Evolutionary conservation across 2,329 filamentous ascomycete species (phyloP), one percentile per base, ranked within the genome.

Genomic region (Aspergillus chevalieri): DNA sequence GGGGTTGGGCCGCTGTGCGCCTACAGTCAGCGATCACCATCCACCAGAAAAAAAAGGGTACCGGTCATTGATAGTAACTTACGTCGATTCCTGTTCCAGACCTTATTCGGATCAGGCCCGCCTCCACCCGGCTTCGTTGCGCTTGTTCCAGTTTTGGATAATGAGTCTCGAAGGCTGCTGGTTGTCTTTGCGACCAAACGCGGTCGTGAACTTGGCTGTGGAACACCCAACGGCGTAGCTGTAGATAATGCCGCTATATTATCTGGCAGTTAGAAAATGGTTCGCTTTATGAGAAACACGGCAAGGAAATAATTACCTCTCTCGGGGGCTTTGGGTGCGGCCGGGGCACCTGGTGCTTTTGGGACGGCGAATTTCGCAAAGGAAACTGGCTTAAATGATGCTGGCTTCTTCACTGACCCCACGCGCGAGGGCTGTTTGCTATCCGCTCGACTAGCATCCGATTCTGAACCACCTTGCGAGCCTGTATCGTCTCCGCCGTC

Each of bases 41-140:
- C n/a, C 34, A 17, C n/a, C n/a, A 36, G 15, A 17, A 17, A 17
- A 33, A 33, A 36, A 3, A 8, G 3, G 3, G 12, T 17, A 4
- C 9, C 19, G 7, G 21, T 26, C 21, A 10, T n/a, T 34, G 19
- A 12, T 34, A 14, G 26, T 48, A 30, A 59, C 74, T 60, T 74
- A 75, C 80, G 80, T 69, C 81, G 75, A 62, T 85, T 85, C 68
- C 83, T 84, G 63, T 85, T 85, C 82, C 82, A 85, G 46, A 85
- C 82, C 66, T 83, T 82, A 66, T 76, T 83, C n/a, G 80, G 80
- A 67, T 85, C 81, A 45, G 82, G 81, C n/a, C 78, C 80, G 56
- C 67, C 66, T 53, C 66, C 66, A 47, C 74, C 74, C 50, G 72
- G 72, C 51, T 72, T 70, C 44, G 70, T 72, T 48, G 70, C 69